Percentiles rank a stretch among this genome's conserved stretches.
phyloP scores from a whole-genome alignment of 1,139 yeast species.

The Pichia inconspicua region DNA sequence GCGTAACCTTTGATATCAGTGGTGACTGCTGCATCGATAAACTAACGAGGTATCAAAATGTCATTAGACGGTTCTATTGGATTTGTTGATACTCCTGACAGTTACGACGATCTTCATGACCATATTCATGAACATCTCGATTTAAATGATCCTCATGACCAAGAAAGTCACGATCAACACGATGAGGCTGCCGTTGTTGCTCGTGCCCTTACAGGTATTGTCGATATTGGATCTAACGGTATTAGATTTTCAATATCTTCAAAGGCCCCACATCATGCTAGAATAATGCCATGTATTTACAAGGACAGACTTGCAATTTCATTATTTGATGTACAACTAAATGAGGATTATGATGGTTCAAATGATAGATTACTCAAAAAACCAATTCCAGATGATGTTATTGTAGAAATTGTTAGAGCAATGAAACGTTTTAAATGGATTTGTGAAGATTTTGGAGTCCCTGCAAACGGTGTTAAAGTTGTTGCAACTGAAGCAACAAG shows the following conservation, averaged over 20 bases:
- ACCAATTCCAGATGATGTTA: constrained; percentile 49
- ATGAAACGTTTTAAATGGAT: constrained; percentile 55
- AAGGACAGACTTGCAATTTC: constrained; percentile 63
- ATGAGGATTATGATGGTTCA: constrained; percentile 25
- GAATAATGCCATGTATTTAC: constrained; percentile 64
- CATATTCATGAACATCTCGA: constrained; percentile 1
- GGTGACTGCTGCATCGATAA: no score
- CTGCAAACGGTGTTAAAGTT: constrained; percentile 46
- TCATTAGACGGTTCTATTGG: constrained; percentile 8
- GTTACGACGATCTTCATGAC: constrained; percentile 20
- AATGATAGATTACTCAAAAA: constrained; percentile 27
- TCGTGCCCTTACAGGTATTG: constrained; percentile 48
- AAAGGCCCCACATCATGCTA: constrained; percentile 53
- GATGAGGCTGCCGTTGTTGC: constrained; percentile 46
- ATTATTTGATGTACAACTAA: constrained; percentile 49
- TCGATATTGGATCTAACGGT: constrained; percentile 64
- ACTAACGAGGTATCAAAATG: constrained; percentile 1
- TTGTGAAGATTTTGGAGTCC: constrained; percentile 62
- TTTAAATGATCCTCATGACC: constrained; percentile 16
- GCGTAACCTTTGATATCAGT: no score
- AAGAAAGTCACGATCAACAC: constrained; percentile 23
- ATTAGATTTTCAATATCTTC: constrained; percentile 61
- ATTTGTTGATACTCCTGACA: constrained; percentile 15
- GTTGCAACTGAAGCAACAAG: constrained; percentile 64
- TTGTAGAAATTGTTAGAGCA: constrained; percentile 48